phyloP scores from a whole-genome alignment of 2,329 filamentous ascomycete genomes.

The Paecilomyces formosus region DNA sequence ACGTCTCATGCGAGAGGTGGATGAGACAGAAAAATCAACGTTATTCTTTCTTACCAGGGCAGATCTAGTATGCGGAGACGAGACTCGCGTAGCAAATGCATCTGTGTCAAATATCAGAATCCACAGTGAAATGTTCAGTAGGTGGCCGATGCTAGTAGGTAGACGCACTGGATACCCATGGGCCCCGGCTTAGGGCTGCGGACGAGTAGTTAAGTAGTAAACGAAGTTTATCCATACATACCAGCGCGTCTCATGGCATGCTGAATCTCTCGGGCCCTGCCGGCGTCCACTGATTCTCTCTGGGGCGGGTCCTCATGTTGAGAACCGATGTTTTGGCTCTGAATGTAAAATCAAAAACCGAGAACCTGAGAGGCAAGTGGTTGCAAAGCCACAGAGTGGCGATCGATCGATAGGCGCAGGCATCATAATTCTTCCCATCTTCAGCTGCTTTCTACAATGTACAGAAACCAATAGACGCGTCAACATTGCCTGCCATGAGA shows the following conservation, averaged over 20 bases:
- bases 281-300: background rate
- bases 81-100: background rate
- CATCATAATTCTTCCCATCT: background rate
- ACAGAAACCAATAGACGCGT: background rate
- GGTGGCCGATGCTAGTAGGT: background rate
- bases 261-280: background rate
- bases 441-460: background rate
- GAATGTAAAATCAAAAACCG: background rate
- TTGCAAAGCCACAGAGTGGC: background rate
- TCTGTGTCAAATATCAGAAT: background rate
- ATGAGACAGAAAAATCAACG: background rate
- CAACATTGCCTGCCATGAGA: background rate
- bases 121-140: background rate
- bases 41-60: background rate
- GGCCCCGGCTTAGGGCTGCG: background rate
- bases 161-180: background rate
- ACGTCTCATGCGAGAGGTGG: background rate
- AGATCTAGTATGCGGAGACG: background rate
- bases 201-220: background rate
- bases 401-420: background rate
- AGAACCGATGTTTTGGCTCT: background rate
- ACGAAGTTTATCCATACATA: background rate
- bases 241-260: background rate
- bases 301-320: background rate
- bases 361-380: background rate